phyloP scores from a whole-genome alignment of 2,329 filamentous ascomycete species.

The Metarhizium humberi region DNA sequence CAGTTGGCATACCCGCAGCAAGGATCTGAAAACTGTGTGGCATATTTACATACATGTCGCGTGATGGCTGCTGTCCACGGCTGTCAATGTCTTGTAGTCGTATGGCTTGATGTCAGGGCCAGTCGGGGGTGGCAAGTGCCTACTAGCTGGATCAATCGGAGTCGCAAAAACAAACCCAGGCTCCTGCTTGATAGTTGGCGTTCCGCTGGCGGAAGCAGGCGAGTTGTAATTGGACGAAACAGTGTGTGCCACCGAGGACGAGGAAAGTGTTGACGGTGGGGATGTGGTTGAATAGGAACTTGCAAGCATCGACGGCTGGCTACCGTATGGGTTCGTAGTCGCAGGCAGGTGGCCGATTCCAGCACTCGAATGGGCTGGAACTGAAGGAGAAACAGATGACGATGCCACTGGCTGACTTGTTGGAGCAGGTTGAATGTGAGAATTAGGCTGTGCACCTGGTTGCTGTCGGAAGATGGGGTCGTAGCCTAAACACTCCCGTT shows the following conservation, averaged over 20 bases:
- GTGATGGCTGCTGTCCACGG: slow-evolving; percentile 24
- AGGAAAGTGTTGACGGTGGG: slow-evolving; percentile 22
- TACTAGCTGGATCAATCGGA: slow-evolving; percentile 51
- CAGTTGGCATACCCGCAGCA: not conserved
- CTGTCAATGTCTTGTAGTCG: slow-evolving; percentile 13
- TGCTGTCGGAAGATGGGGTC: slow-evolving; percentile 77
- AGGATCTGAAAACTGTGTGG: not conserved
- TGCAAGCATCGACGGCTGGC: slow-evolving; percentile 34
- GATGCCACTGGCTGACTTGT: slow-evolving; percentile 23
- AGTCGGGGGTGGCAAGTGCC: slow-evolving; percentile 3
- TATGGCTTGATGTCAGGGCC: slow-evolving; percentile 3
- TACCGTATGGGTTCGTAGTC: slow-evolving; percentile 31
- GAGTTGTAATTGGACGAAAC: slow-evolving; percentile 24
- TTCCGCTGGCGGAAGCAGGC: slow-evolving; percentile 20
- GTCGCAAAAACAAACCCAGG: slow-evolving; percentile 36
- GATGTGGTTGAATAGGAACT: slow-evolving; percentile 28
- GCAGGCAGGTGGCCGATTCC: slow-evolving; percentile 16
- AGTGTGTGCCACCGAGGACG: slow-evolving; percentile 11
- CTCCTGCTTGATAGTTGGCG: slow-evolving; percentile 25
- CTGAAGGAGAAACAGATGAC: slow-evolving; percentile 17
- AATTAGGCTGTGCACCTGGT: slow-evolving; percentile 62
- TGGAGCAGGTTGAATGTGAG: slow-evolving; percentile 34
- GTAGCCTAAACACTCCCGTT: slow-evolving; percentile 79
- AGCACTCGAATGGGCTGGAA: slow-evolving; percentile 13
- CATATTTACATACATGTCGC: slow-evolving; percentile 37